Conservation (phyloP, 495 filamentous ascomycete species). For the Physcia stellaris region DNA sequence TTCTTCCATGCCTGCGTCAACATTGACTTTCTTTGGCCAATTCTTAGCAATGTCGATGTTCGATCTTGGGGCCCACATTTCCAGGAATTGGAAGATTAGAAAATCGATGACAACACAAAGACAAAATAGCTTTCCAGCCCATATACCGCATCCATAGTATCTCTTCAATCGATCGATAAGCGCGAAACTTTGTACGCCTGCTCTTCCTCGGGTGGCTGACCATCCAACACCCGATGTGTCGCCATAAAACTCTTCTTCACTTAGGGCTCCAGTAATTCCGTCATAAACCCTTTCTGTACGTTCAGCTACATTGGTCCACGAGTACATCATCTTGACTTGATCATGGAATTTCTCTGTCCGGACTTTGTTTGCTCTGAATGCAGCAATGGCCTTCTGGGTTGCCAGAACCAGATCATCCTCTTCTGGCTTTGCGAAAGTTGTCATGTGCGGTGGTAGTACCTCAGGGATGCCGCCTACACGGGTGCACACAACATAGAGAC, state of each 20-base stretch:
- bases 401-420: conserved; percentile 80
- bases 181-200: conserved; percentile 67
- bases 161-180: conserved; percentile 88
- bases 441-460: conserved; percentile 88
- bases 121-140: conserved; percentile 96
- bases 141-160: conserved; percentile 99
- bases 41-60: conserved; percentile 77
- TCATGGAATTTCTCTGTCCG: conserved; percentile 91
- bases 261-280: conserved; percentile 71
- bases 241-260: conserved; percentile 78
- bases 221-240: conserved; percentile 48
- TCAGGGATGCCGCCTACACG: conserved; percentile 94
- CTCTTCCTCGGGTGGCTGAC: conserved; percentile 59
- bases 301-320: conserved; percentile 86
- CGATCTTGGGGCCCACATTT: conserved; percentile 72
- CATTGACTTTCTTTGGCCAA: conserved; percentile 66
- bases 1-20: background rate
- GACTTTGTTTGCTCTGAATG: conserved; percentile 67
- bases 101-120: conserved; percentile 91
- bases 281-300: conserved; percentile 92
- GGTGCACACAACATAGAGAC: conserved; percentile 90
- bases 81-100: conserved; percentile 71
- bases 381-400: conserved; percentile 68
- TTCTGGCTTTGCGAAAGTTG: conserved; percentile 80
- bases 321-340: conserved; percentile 95